A percentile compares a stretch with the other conserved stretches of the same genome.
These are phyloP conservation scores for Hypomyces rosellus DNA, from an alignment of 2,329 filamentous ascomycete species.

Conservation along the genomic window DNA sequence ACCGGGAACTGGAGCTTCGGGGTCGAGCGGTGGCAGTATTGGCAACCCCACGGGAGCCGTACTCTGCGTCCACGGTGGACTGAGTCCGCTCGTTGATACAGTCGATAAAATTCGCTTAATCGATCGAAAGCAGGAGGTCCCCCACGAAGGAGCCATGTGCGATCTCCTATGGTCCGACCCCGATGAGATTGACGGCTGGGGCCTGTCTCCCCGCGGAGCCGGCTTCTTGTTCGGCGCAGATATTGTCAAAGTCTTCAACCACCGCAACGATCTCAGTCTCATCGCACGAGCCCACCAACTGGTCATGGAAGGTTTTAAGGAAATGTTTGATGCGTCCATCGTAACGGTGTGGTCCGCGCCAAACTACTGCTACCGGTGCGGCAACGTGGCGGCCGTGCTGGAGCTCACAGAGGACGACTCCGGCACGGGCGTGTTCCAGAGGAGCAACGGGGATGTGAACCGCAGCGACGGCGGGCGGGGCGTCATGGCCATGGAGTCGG, in stretches of 20 bases:
- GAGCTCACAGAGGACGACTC: slow-evolving; percentile 83
- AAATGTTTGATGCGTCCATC: slow-evolving; percentile 95
- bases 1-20: slow-evolving; percentile 73
- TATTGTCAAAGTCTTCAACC: slow-evolving; percentile 94
- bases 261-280: slow-evolving; percentile 83
- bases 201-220: slow-evolving; percentile 84
- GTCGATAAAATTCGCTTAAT: slow-evolving; percentile 94
- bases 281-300: slow-evolving; percentile 94
- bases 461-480: slow-evolving; percentile 48
- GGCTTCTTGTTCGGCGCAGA: slow-evolving; percentile 94
- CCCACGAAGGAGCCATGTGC: slow-evolving; percentile 98
- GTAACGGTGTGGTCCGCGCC: slow-evolving; percentile 98
- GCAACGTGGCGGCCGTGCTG: slow-evolving; percentile 90
- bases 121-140: slow-evolving; percentile 96
- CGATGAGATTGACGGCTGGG: slow-evolving; percentile 97
- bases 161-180: slow-evolving; percentile 97
- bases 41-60: slow-evolving; percentile 75
- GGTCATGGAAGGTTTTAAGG: slow-evolving; percentile 99
- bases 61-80: slow-evolving; percentile 89
- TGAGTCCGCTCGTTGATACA: slow-evolving; percentile 84
- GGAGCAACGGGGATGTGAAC: slow-evolving; percentile 64
- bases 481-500: slow-evolving; percentile 40
- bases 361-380: slow-evolving; percentile 94
- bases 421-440: slow-evolving; percentile 63
- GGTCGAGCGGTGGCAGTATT: slow-evolving; percentile 55